Percentiles rank a stretch among this genome's conserved stretches.
Evolutionary conservation across 164 flowering plant species (phyloP).

Genomic region (Akebia trifoliata): DNA sequence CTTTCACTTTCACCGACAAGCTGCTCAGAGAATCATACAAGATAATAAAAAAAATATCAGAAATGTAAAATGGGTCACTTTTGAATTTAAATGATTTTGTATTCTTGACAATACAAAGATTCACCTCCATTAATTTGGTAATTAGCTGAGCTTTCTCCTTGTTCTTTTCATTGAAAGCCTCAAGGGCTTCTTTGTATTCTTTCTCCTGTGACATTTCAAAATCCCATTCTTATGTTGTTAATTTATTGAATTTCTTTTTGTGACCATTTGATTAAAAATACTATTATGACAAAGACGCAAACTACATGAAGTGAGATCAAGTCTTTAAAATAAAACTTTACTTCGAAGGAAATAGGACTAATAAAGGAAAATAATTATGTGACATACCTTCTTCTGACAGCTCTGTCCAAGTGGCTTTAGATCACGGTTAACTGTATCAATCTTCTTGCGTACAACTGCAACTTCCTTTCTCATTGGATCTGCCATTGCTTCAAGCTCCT

Average conservation of each 20-base stretch:
- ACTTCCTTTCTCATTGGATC: slow-evolving; percentile 97
- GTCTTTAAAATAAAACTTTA: not conserved
- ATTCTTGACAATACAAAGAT: not conserved
- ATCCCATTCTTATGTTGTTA: slow-evolving; percentile 4
- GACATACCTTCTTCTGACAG: slow-evolving; percentile 44
- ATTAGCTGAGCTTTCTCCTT: slow-evolving; percentile 70
- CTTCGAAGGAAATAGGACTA: not conserved
- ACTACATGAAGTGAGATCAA: not conserved
- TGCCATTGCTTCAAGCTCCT: slow-evolving; percentile 82
- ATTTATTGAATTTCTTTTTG: not conserved
- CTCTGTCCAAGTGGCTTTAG: slow-evolving; percentile 41
- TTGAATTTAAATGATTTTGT: not conserved
- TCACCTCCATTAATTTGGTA: slow-evolving; percentile 60
- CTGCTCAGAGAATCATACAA: slow-evolving; percentile 29
- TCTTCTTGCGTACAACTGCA: slow-evolving; percentile 49
- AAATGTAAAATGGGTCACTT: not conserved
- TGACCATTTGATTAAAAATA: not conserved
- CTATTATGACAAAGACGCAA: not conserved
- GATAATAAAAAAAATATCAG: not conserved
- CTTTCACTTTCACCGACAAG: slow-evolving; percentile 79
- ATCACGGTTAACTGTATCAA: slow-evolving; percentile 35
- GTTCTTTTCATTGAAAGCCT: slow-evolving; percentile 78
- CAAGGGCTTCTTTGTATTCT: slow-evolving; percentile 83
- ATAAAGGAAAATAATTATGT: not conserved
- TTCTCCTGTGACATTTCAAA: slow-evolving; percentile 45